phyloP scores from a whole-genome alignment of 768 basidiomycete species.

The Rhizopogon vinicolor region DNA sequence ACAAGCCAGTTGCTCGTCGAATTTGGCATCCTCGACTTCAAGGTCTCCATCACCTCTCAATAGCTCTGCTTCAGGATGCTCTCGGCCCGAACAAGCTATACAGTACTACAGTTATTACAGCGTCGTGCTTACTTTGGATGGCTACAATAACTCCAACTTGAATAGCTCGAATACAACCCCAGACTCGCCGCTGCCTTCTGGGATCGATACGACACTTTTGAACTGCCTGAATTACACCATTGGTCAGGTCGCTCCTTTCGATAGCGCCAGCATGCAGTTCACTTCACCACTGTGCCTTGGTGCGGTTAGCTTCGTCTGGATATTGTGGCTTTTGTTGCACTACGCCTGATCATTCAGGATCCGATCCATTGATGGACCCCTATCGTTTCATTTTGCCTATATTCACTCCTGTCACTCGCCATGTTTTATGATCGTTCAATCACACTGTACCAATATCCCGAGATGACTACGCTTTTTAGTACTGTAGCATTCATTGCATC shows the following conservation, averaged over 20 bases:
- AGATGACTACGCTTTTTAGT: too few species aligned
- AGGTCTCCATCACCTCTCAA: constrained; percentile 23
- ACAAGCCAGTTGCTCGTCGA: constrained; percentile 37
- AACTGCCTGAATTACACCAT: constrained; percentile 62
- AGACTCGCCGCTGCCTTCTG: constrained; percentile 46
- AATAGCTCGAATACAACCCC: constrained; percentile 30
- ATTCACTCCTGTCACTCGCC: too few species aligned
- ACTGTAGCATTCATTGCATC: too few species aligned
- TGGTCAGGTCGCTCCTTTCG: constrained; percentile 45
- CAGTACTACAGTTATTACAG: constrained; percentile 69
- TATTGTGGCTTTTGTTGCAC: constrained; percentile 10
- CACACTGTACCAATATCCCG: too few species aligned
- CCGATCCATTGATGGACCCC: neutral
- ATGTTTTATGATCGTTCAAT: too few species aligned
- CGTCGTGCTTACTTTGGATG: constrained; percentile 55
- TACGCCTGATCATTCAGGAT: neutral
- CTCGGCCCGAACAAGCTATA: constrained; percentile 47
- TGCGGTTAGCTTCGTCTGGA: constrained; percentile 11
- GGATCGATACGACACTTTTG: constrained; percentile 45
- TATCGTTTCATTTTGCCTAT: too few species aligned
- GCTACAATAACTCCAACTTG: constrained; percentile 53
- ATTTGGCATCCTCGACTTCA: constrained; percentile 26
- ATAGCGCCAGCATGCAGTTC: constrained; percentile 21
- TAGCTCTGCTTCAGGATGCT: constrained; percentile 17
- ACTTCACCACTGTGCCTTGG: neutral